Evolutionary conservation across 2,329 filamentous ascomycete species (phyloP).

Genomic region (Colletotrichum spaethianum): DNA sequence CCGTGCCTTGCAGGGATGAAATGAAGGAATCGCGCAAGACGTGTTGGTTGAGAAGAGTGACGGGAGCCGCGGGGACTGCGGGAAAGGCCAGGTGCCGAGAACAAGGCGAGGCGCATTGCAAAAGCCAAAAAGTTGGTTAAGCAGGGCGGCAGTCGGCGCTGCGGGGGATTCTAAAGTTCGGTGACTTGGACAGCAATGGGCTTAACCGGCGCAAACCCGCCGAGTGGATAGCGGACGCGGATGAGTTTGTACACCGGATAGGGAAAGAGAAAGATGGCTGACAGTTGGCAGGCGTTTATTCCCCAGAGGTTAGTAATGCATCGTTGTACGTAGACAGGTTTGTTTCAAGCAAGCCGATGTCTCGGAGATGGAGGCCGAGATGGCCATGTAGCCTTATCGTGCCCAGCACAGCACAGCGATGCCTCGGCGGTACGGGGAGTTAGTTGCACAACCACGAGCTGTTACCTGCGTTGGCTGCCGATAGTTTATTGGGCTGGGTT

Average conservation of each 20-base stretch:
- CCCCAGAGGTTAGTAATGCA: neutral
- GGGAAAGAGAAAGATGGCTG: neutral
- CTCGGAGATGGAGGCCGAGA: conserved; percentile 22
- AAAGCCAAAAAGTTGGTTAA: neutral
- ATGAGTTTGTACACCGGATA: neutral
- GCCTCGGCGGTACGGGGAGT: neutral
- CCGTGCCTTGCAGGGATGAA: neutral
- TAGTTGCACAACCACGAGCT: neutral
- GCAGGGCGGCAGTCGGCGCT: neutral
- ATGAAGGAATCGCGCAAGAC: neutral
- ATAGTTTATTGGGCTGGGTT: neutral
- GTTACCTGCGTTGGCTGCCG: neutral
- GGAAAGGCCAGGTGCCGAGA: neutral
- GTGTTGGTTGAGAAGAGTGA: neutral
- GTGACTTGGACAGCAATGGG: neutral
- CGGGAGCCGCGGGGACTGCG: neutral
- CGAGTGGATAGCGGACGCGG: neutral
- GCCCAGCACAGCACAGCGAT: neutral
- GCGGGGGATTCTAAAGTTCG: neutral
- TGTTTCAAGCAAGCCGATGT: conserved; percentile 27
- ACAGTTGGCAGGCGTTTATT: neutral
- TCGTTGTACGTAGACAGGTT: neutral
- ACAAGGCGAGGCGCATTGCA: neutral
- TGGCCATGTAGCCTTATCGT: neutral
- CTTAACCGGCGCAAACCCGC: neutral